A percentile compares a stretch with the other conserved stretches of the same genome.
Conservation (phyloP, 306 rosid genomes). For the Carpinus fangiana region DNA sequence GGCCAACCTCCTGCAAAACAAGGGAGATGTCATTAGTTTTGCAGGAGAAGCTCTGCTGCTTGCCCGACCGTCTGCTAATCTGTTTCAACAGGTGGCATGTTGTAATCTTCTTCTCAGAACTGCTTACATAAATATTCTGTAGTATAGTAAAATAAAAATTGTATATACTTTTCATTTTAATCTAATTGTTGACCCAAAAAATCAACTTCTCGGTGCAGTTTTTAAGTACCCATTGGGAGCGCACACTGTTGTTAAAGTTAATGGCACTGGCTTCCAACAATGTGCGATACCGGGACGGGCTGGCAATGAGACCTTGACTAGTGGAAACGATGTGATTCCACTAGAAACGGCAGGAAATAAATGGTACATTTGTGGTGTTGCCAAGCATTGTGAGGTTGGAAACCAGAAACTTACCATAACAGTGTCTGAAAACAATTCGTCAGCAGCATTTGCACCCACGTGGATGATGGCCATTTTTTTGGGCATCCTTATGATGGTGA, state of each 20-base stretch:
- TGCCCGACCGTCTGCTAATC: too few relatives aligned
- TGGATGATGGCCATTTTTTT: background rate
- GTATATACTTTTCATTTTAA: background rate
- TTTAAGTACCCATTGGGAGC: slow-evolving; percentile 39
- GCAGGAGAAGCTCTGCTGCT: too few relatives aligned
- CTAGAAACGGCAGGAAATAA: slow-evolving; percentile 43
- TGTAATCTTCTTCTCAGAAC: too few relatives aligned
- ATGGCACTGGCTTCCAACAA: slow-evolving; percentile 40
- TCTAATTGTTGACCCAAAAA: background rate
- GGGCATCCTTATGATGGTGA: too few relatives aligned
- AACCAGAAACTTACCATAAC: slow-evolving; percentile 43
- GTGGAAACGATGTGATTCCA: slow-evolving; percentile 36
- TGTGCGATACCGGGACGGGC: slow-evolving; percentile 30
- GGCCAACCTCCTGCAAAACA: too few relatives aligned
- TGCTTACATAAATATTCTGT: too few relatives aligned
- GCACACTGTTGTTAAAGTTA: slow-evolving; percentile 43
- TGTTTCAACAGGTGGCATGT: too few relatives aligned
- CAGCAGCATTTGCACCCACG: slow-evolving; percentile 2
- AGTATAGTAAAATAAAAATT: too few relatives aligned
- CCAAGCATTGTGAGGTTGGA: slow-evolving; percentile 35
- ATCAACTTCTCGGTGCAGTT: slow-evolving; percentile 23
- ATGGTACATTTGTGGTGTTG: slow-evolving; percentile 51
- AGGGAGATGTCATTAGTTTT: too few relatives aligned
- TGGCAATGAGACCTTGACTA: slow-evolving; percentile 18
- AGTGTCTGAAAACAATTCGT: slow-evolving; percentile 18